Percentiles rank a stretch among this genome's conserved stretches.
Evolutionary conservation across 2,329 filamentous ascomycete species (phyloP).

Genomic region (Paecilomyces dactylethromorphus): DNA sequence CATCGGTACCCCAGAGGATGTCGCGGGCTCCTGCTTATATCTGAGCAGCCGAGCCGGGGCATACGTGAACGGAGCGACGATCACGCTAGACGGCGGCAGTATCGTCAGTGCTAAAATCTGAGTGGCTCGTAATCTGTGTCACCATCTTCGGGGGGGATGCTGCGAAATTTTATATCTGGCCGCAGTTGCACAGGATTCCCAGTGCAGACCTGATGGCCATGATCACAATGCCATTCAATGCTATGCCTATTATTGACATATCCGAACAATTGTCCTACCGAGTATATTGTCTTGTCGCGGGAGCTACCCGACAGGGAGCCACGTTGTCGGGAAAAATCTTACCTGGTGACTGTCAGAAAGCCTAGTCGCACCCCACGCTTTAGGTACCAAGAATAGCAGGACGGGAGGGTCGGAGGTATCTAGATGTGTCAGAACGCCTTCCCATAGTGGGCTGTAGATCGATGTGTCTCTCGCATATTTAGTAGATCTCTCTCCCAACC

Average conservation of each 20-base stretch:
- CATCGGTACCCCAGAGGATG: conserved; percentile 62
- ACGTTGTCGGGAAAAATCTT: not conserved
- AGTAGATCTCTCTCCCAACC: not conserved
- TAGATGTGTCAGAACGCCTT: not conserved
- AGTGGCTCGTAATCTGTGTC: conserved; percentile 1
- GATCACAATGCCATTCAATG: not conserved
- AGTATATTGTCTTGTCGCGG: not conserved
- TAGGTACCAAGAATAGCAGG: not conserved
- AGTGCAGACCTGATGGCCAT: not conserved
- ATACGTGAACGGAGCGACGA: conserved; percentile 60
- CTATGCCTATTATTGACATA: not conserved
- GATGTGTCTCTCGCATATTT: not conserved
- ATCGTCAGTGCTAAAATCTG: conserved; percentile 35
- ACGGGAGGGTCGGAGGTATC: not conserved
- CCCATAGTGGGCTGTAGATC: not conserved
- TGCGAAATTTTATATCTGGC: not conserved
- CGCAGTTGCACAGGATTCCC: not conserved
- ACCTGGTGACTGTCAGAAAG: not conserved
- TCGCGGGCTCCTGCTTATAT: conserved; percentile 66
- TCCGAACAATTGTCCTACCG: not conserved
- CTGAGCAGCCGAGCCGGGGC: conserved; percentile 60
- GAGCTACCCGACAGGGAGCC: not conserved
- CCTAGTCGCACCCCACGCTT: not conserved
- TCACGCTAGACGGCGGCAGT: conserved; percentile 56
- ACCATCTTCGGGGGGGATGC: not conserved